Conservation (phyloP, 2,329 filamentous ascomycete genomes). For the Trichoderma koningii region DNA sequence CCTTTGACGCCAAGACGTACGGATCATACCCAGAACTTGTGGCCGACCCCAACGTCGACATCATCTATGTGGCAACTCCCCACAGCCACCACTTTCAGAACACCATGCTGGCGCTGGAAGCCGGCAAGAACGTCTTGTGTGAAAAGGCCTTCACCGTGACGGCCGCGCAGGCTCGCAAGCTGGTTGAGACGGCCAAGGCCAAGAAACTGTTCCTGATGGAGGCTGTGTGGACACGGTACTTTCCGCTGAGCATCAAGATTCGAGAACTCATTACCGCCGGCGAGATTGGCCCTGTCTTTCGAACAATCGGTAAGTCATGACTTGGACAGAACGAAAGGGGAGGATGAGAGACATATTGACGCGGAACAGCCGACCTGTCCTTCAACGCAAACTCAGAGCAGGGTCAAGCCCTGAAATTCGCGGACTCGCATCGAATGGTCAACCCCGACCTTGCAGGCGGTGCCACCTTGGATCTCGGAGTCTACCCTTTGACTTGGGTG, state of each 20-base stretch:
- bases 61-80: conserved; percentile 86
- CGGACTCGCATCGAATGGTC: conserved; percentile 72
- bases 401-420: conserved; percentile 54
- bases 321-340: not conserved
- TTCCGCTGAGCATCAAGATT: conserved; percentile 77
- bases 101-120: conserved; percentile 77
- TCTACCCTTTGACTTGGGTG: conserved; percentile 88
- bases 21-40: conserved; percentile 82
- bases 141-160: conserved; percentile 91
- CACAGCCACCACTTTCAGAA: conserved; percentile 95
- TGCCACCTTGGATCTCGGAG: conserved; percentile 78
- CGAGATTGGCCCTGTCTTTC: conserved; percentile 62
- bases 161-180: conserved; percentile 70
- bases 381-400: conserved; percentile 58
- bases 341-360: not conserved
- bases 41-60: conserved; percentile 74
- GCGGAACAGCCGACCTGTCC: conserved; percentile 57
- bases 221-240: conserved; percentile 87
- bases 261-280: conserved; percentile 62
- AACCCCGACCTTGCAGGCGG: conserved; percentile 83
- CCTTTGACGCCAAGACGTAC: conserved; percentile 69
- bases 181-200: conserved; percentile 69
- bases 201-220: conserved; percentile 81
- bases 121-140: conserved; percentile 85
- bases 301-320: conserved; percentile 50